Base-by-base conservation (phyloP, 257 asterid genomes). In the Solanum sitiens region DNA sequence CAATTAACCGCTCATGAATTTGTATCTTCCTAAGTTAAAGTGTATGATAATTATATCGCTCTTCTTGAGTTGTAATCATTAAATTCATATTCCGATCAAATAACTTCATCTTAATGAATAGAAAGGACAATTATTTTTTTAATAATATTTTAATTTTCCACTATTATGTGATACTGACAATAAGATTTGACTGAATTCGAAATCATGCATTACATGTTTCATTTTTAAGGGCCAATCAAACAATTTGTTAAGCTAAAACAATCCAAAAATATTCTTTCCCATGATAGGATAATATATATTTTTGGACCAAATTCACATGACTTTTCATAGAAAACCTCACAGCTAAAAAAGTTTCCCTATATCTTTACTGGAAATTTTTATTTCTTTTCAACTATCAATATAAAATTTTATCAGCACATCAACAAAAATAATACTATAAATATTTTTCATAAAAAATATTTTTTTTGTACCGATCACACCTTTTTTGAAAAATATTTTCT, bases 381-480 rank as follows among this genome's bases (percentile, higher is more conserved):
- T 23, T 63, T 23, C 70, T 63, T 63, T 23, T 4, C 7, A 63
- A 63, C 3, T 10, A 63, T n/a, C 6, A 63, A 63, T n/a, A 61
- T n/a, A 9, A 23, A 56, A 56, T 0, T 56, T 20, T 56, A 56
- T 56, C 3, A 56, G 2, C 70, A 23, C 7, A 23, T 3, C 30
- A 9, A 61, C 14, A 23, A 61, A 61, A 21, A 61, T 21, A 61
- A 21, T 4, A 10, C 6, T 61, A 63, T n/a, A 4, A 1, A 63
- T 1, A 9, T 63, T 63, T 56, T 61, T 3, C 30, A 23, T 1
- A 0, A 0, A 63, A 63, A 63, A 63, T 63, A 63, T 23, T 63
- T 67, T 11, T 12, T 1, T 67, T 27, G 0, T 67, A 27, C 0
- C 15, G 0, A 63, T 0, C 3, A 23, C 7, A 63, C 3, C 7